These are phyloP conservation scores for Ustilago tritici DNA, from an alignment of 1,284 basidiomycete genomes.

Conservation along the genomic window DNA sequence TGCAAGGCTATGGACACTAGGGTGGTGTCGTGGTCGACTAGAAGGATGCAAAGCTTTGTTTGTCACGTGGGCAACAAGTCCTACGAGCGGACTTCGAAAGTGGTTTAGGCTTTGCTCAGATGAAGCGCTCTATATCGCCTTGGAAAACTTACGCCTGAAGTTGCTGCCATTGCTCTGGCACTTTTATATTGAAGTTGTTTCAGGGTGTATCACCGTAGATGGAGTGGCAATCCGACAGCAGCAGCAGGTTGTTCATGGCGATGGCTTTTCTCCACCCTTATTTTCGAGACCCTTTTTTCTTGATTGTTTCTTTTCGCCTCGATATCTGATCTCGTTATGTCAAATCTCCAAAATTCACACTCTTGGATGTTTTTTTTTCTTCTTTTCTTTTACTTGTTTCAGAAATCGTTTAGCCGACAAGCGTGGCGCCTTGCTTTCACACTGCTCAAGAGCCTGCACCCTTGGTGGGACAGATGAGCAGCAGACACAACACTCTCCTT, in stretches of 20 bases:
- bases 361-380: background rate
- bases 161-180: too few relatives aligned
- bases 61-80: background rate
- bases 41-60: background rate
- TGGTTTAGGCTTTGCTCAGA: background rate
- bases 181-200: background rate
- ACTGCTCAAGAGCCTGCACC: background rate
- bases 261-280: constrained; percentile 3
- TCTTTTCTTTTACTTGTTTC: background rate
- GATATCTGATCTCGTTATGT: background rate
- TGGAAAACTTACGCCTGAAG: too few relatives aligned
- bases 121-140: background rate
- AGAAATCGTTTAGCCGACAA: background rate
- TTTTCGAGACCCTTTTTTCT: background rate
- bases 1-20: background rate
- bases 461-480: background rate
- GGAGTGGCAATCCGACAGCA: background rate
- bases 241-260: background rate
- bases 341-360: background rate
- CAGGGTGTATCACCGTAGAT: background rate
- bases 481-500: background rate
- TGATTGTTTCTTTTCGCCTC: background rate
- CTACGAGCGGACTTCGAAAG: background rate
- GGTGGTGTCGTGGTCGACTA: background rate
- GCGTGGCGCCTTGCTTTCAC: background rate